phyloP scores from a whole-genome alignment of 2,329 filamentous ascomycete genomes.

The Dactylellina sp. region DNA sequence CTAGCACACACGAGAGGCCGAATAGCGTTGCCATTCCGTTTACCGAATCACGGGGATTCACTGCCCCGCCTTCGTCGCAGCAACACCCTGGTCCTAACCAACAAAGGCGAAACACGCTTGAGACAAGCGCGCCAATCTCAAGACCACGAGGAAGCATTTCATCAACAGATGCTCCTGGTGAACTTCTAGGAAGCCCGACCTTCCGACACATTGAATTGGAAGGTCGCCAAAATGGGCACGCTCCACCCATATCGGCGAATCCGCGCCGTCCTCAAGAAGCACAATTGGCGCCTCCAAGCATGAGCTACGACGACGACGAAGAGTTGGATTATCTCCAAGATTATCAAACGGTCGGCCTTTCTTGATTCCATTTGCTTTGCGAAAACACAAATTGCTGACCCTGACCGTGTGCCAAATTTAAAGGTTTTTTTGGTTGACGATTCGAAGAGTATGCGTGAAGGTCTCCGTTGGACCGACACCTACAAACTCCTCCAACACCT shows the following conservation, averaged over 20 bases:
- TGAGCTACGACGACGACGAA: not conserved
- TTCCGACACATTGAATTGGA: not conserved
- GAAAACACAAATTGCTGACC: not conserved
- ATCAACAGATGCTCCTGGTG: not conserved
- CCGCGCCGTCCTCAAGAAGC: not conserved
- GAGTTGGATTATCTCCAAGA: not conserved
- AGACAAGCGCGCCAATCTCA: not conserved
- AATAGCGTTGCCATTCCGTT: not conserved
- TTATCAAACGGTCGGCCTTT: not conserved
- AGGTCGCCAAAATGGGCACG: not conserved
- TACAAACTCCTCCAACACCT: conserved; percentile 10
- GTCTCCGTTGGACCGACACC: not conserved
- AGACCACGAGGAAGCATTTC: not conserved
- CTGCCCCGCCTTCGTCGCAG: not conserved
- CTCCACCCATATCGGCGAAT: not conserved
- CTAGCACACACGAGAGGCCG: not conserved
- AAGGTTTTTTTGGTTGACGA: conserved; percentile 23
- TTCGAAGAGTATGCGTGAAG: conserved; percentile 11
- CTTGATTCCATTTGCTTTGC: not conserved
- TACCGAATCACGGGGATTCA: not conserved
- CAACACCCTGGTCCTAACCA: not conserved
- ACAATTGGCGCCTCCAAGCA: not conserved
- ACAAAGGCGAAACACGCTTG: not conserved
- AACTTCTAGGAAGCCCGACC: not conserved
- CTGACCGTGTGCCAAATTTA: too few species aligned